These are phyloP conservation scores for Lumnitzera littorea DNA, from an alignment of 345 rosid species.

Conservation along the genomic window DNA sequence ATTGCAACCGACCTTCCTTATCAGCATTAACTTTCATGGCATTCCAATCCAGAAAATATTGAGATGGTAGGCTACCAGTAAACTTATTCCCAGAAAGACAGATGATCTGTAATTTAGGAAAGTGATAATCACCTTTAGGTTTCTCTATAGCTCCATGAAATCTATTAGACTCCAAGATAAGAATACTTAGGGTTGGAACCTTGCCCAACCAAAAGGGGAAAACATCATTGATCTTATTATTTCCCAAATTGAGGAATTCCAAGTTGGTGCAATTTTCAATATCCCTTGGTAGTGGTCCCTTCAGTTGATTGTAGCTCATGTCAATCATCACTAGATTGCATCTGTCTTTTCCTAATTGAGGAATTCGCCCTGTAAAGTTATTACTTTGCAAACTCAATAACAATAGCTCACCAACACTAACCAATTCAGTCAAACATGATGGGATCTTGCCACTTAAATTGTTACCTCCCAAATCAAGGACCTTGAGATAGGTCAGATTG, in stretches of 20 bases:
- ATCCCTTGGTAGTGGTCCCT: not conserved
- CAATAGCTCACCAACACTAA: not conserved
- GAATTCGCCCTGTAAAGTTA: not conserved
- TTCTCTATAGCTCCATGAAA: not conserved
- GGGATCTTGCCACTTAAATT: not conserved
- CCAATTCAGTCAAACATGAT: not conserved
- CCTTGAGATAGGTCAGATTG: not conserved
- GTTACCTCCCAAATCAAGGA: not conserved
- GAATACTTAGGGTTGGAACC: slow-evolving; percentile 1
- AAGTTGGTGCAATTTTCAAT: not conserved
- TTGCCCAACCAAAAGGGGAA: slow-evolving; percentile 18
- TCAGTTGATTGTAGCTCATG: slow-evolving; percentile 1
- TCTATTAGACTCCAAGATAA: slow-evolving; percentile 6
- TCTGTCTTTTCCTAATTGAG: not conserved
- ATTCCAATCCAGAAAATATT: not conserved
- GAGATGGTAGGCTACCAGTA: slow-evolving; percentile 8
- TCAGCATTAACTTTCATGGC: too few species aligned
- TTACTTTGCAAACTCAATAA: not conserved
- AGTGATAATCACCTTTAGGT: not conserved
- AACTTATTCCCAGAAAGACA: slow-evolving; percentile 13
- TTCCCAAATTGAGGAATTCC: too few species aligned
- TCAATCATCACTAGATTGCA: not conserved
- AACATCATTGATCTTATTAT: too few species aligned
- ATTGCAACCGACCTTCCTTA: too few species aligned
- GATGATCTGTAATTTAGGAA: slow-evolving; percentile 6